phyloP scores from a whole-genome alignment of 352 stramenopile species.

The Pythium biforme region DNA sequence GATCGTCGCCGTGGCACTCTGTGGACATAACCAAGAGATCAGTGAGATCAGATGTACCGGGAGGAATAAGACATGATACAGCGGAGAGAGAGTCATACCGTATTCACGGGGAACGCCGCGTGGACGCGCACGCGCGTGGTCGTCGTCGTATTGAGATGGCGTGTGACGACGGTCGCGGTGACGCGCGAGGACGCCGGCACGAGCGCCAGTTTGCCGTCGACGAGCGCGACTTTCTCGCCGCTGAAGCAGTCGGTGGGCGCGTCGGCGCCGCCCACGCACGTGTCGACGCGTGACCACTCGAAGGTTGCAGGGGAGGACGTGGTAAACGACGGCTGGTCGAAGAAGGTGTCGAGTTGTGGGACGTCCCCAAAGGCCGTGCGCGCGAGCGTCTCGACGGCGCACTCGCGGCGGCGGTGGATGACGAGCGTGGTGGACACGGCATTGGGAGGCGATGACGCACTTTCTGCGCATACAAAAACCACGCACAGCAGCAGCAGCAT shows the following conservation, averaged over 20 bases:
- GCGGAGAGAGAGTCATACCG: not conserved
- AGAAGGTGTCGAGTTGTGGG: constrained; percentile 6
- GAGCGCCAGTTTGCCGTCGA: constrained; percentile 18
- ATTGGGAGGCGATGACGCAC: not conserved
- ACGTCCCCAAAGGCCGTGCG: constrained; percentile 15
- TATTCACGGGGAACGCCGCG: constrained; percentile 12
- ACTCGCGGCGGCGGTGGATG: constrained; percentile 27
- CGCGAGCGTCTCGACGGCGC: constrained; percentile 21
- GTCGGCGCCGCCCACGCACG: not conserved
- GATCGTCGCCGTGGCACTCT: constrained; percentile 4
- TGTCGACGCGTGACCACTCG: constrained; percentile 15
- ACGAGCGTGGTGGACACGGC: not conserved
- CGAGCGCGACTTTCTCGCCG: constrained; percentile 6
- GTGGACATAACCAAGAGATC: not conserved
- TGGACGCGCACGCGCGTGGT: constrained; percentile 18
- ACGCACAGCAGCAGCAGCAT: not conserved
- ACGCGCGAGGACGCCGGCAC: constrained; percentile 7
- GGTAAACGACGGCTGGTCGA: constrained; percentile 1
- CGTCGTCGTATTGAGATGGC: constrained; percentile 2
- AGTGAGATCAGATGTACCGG: no score
- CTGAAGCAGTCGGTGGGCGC: not conserved
- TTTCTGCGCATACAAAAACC: not conserved
- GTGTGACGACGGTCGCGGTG: not conserved
- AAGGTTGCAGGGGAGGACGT: not conserved
- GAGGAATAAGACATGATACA: not conserved